Evolutionary conservation across 208 protist species (phyloP).

Genomic region (Entamoeba invadens): DNA sequence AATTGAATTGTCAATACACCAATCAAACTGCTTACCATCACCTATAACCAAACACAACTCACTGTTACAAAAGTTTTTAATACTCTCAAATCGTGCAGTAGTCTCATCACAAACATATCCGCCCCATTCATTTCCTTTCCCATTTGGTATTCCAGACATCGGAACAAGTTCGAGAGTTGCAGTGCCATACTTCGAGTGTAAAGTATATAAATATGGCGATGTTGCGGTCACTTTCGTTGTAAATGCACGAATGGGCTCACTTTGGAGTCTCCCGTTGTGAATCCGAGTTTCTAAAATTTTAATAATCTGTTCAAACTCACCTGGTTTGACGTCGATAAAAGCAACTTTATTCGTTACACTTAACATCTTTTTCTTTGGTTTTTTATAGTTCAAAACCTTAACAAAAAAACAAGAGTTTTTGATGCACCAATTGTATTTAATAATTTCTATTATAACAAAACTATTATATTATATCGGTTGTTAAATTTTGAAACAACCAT

Average conservation of each 20-base stretch:
- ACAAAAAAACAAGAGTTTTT: too few species aligned
- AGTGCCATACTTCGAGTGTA: background rate
- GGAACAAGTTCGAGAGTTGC: background rate
- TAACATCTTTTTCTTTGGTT: background rate
- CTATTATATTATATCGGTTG: too few species aligned
- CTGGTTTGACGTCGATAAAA: background rate
- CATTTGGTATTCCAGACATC: background rate
- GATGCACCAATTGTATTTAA: too few species aligned
- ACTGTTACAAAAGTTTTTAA: background rate
- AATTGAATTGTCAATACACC: background rate
- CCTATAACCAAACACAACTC: background rate
- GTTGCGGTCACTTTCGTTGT: background rate
- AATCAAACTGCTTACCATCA: background rate
- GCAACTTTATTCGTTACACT: background rate
- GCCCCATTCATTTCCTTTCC: background rate
- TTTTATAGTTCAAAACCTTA: background rate
- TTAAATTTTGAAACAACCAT: too few species aligned
- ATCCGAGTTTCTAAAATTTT: background rate
- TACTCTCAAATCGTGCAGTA: background rate
- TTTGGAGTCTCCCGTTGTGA: background rate
- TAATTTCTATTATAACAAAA: too few species aligned
- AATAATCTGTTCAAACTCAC: background rate
- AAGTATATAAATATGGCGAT: background rate
- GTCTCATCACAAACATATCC: background rate
- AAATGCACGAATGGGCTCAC: background rate